These are phyloP conservation scores for Euphorbia peplus DNA, from an alignment of 345 rosid genomes.

Conservation along the genomic window DNA sequence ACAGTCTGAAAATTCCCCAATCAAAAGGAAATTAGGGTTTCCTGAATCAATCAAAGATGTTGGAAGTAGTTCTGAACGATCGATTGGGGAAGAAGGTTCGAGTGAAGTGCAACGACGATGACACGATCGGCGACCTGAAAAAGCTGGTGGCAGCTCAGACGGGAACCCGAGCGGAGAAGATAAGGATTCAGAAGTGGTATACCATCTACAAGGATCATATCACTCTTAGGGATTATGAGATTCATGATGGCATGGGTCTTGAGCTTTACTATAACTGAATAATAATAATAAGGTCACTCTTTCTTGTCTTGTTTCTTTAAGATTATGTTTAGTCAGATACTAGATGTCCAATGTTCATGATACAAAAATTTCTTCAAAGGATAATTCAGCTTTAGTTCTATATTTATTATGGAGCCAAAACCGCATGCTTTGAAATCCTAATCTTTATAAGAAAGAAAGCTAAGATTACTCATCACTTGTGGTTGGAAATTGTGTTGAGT, in stretches of 20 bases:
- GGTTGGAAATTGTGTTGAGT: no score
- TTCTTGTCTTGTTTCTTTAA: no score
- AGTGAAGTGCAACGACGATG: slow-evolving; percentile 37
- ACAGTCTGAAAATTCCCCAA: no score
- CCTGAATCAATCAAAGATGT: slow-evolving; percentile 12
- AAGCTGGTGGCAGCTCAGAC: slow-evolving; percentile 44
- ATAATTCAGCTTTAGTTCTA: no score
- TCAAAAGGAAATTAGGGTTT: not conserved
- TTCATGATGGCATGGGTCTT: slow-evolving; percentile 41
- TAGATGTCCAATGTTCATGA: no score
- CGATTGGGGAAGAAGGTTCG: slow-evolving; percentile 36
- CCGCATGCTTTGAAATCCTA: no score
- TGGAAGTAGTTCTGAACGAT: slow-evolving; percentile 42
- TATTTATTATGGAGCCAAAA: no score
- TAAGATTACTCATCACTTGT: no score
- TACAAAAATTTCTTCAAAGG: no score
- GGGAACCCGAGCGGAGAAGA: slow-evolving; percentile 46
- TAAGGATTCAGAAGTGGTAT: slow-evolving; percentile 48
- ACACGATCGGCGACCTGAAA: slow-evolving; percentile 40
- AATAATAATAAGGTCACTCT: slow-evolving; percentile 1
- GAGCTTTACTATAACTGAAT: slow-evolving; percentile 38
- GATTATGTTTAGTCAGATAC: no score
- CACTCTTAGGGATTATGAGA: slow-evolving; percentile 35
- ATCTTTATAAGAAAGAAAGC: no score
- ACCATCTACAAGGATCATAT: slow-evolving; percentile 37